Conservation (phyloP, 2,329 filamentous ascomycete species). For the Colletotrichum orchidophilum region DNA sequence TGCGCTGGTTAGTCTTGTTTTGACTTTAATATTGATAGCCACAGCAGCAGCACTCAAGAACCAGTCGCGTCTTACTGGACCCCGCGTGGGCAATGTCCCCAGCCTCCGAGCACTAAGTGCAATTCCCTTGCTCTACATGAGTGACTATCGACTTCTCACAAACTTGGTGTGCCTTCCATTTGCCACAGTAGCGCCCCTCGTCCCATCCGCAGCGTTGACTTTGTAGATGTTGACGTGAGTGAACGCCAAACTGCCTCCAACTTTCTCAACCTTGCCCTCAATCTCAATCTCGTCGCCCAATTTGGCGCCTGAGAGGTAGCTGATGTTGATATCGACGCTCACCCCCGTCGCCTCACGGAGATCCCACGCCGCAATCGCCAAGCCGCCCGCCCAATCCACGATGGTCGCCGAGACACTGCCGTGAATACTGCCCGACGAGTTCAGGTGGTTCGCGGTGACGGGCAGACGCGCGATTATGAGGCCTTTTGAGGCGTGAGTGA, state of each 20-base stretch:
- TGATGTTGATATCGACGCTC: constrained; percentile 79
- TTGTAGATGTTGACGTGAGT: constrained; percentile 34
- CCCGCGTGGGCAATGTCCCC: not conserved
- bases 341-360: constrained; percentile 71
- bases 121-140: not conserved
- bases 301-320: constrained; percentile 71
- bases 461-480: constrained; percentile 35
- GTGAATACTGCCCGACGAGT: constrained; percentile 66
- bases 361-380: constrained; percentile 76
- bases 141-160: constrained; percentile 24
- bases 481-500: constrained; percentile 37
- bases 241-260: constrained; percentile 75
- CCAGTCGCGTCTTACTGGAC: not conserved
- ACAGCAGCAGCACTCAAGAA: not conserved
- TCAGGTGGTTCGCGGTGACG: constrained; percentile 35
- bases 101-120: not conserved
- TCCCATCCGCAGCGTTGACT: constrained; percentile 21
- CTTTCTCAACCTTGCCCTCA: constrained; percentile 70
- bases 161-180: constrained; percentile 35
- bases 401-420: constrained; percentile 77
- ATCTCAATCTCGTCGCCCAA: constrained; percentile 75
- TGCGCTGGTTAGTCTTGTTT: not conserved
- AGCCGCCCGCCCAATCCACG: constrained; percentile 77
- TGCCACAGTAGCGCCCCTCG: constrained; percentile 26
- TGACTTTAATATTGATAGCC: not conserved